Evolutionary conservation across 1,284 basidiomycete genomes (phyloP), one percentile per base, ranked within the genome.

Genomic region (Boletellus deceptivus): DNA sequence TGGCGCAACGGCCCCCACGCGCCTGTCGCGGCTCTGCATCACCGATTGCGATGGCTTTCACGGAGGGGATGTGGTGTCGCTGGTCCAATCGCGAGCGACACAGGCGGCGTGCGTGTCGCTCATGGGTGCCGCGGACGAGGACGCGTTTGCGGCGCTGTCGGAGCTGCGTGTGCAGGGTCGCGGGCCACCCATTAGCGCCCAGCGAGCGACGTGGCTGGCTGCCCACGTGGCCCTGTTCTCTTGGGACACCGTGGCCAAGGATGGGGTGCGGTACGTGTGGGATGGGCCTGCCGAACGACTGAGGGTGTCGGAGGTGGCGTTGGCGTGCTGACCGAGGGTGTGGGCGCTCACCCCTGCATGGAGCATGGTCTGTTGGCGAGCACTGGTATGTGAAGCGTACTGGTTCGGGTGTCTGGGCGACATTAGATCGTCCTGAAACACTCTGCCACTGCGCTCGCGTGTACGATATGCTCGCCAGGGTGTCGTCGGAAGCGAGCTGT

Each of bases 181-280:
- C 22, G 55, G 57, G 16, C 55, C 57, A 3, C 29, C 39, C 7
- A 57, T 56, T 14, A 56, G 39, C 13, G 22, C 16, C 7, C 25
- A 52, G 14, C 48, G 37, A 36, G 57, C 43, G 10, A 43, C 2
- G 16, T 53, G 55, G 57, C 14, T 57, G 24, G 47, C 47, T 7
- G 38, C 42, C 20, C 57, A 56, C 39, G 44, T 56, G 25, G 33
- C n/a, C 4, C 27, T 13, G n/a, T 56, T 56, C 10, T 31, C 33
- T 22, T 59, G 56, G 55, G 46, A 56, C 18, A 56, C 57, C 1
- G 20, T 59, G 16, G 48, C 54, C 0, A 57, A 7, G 31, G 45
- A 57, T 25, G 57, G 55, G 0, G 5, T 43, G 24, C 54, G 43
- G 38, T 56, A 59, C 16, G 13, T 42, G 35, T 56, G 55, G 55